These are phyloP conservation scores for Jackrogersella multiformis DNA, from an alignment of 495 filamentous ascomycete genomes.

Conservation along the genomic window DNA sequence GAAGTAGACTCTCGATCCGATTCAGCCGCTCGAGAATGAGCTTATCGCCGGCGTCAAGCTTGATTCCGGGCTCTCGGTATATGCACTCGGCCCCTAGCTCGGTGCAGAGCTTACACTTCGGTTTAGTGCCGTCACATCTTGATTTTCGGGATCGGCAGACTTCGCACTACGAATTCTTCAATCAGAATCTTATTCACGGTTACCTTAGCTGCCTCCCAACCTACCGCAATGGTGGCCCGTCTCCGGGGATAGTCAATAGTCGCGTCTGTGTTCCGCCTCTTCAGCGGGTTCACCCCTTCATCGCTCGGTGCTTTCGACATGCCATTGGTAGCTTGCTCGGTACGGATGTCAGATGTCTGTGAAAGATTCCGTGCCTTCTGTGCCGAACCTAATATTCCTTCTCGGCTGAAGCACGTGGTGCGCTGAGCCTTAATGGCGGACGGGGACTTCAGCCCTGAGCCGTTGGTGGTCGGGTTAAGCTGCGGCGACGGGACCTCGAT, in stretches of 20 bases:
- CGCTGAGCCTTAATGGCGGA: constrained; percentile 57
- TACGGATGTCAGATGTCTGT: constrained; percentile 59
- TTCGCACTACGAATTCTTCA: constrained; percentile 69
- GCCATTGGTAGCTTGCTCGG: constrained; percentile 52
- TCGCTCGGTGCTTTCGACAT: constrained; percentile 59
- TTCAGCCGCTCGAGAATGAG: constrained; percentile 80
- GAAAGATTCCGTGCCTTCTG: constrained; percentile 65
- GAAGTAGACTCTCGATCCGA: constrained; percentile 79
- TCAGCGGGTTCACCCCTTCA: constrained; percentile 63
- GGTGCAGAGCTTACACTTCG: constrained; percentile 83
- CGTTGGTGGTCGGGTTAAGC: constrained; percentile 52
- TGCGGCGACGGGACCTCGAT: constrained; percentile 59
- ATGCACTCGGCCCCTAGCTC: constrained; percentile 84
- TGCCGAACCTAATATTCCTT: constrained; percentile 66
- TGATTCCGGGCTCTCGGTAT: constrained; percentile 86
- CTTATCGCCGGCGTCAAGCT: constrained; percentile 86
- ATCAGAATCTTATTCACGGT: constrained; percentile 42
- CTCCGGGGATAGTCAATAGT: constrained; percentile 73
- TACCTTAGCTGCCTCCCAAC: constrained; percentile 41
- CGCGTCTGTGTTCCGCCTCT: constrained; percentile 72
- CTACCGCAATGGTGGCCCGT: constrained; percentile 76
- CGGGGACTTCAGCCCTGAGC: constrained; percentile 61
- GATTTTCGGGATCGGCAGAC: constrained; percentile 86
- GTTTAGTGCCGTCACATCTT: constrained; percentile 82
- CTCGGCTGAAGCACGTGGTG: constrained; percentile 61